Conservation (phyloP, 768 basidiomycete genomes). For the Clathrus columnatus region DNA sequence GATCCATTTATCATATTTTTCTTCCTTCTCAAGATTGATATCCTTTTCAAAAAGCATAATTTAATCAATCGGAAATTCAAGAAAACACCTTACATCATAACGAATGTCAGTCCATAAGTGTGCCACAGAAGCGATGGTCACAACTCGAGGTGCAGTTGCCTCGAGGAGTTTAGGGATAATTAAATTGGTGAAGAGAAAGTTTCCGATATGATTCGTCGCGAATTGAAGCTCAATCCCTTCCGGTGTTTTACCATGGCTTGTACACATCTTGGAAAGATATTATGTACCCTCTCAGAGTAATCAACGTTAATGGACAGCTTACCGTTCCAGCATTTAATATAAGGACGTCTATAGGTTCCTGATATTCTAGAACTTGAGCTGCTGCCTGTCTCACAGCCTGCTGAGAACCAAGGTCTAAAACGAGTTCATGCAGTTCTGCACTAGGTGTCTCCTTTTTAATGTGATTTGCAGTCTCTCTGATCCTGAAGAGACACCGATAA, state of each 20-base stretch:
- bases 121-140: background rate
- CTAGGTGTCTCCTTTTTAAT: background rate
- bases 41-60: background rate
- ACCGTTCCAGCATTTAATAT: slow-evolving; percentile 6
- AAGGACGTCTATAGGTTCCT: slow-evolving; percentile 7
- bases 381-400: slow-evolving; percentile 3
- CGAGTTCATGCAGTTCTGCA: background rate
- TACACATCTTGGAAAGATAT: background rate
- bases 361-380: background rate
- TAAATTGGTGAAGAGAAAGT: slow-evolving; percentile 10
- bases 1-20: background rate
- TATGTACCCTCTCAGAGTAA: background rate
- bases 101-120: background rate
- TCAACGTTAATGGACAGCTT: background rate
- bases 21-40: background rate
- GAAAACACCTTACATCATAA: background rate
- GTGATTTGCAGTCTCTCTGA: background rate
- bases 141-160: background rate
- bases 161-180: slow-evolving; percentile 4
- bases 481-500: background rate
- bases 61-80: background rate
- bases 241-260: slow-evolving; percentile 2
- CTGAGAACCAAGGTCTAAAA: background rate
- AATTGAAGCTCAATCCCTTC: slow-evolving; percentile 6
- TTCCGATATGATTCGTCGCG: slow-evolving; percentile 10